These are phyloP conservation scores for Melanogaster broomeanus DNA, from an alignment of 768 basidiomycete genomes.

Conservation along the genomic window DNA sequence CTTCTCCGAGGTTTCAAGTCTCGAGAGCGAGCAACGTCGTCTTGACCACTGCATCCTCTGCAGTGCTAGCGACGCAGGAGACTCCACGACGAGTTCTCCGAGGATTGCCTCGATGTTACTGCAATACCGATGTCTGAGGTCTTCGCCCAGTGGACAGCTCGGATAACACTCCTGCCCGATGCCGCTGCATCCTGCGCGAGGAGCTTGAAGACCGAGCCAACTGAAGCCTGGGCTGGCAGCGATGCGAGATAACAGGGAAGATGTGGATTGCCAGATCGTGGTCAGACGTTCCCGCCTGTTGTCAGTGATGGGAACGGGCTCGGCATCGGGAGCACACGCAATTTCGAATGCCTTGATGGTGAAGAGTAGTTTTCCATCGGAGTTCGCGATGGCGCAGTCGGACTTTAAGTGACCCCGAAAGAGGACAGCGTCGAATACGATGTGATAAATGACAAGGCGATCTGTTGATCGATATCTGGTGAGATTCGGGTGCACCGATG, in stretches of 20 bases:
- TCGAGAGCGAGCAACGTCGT: too few relatives aligned
- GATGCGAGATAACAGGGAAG: slow-evolving; percentile 21
- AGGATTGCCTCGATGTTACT: slow-evolving; percentile 18
- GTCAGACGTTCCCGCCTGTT: slow-evolving; percentile 30
- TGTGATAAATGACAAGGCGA: too few relatives aligned
- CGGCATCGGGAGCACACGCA: slow-evolving; percentile 28
- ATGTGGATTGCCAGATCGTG: slow-evolving; percentile 32
- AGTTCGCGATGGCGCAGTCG: slow-evolving; percentile 29
- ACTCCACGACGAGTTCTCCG: slow-evolving; percentile 13
- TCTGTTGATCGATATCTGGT: too few relatives aligned
- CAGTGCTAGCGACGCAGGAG: slow-evolving; percentile 15
- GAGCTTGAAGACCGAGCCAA: slow-evolving; percentile 17
- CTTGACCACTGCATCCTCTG: slow-evolving; percentile 26
- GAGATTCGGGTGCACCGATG: too few relatives aligned
- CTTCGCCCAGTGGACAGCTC: slow-evolving; percentile 24
- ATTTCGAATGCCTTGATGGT: slow-evolving; percentile 38
- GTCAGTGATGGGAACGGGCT: slow-evolving; percentile 26
- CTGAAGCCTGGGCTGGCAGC: slow-evolving; percentile 1
- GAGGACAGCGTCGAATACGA: slow-evolving; percentile 46
- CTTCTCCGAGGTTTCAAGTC: slow-evolving; percentile 12
- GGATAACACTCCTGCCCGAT: slow-evolving; percentile 22
- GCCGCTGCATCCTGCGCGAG: slow-evolving; percentile 16
- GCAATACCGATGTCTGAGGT: slow-evolving; percentile 17
- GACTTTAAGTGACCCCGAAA: slow-evolving; percentile 35
- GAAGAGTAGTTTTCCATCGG: slow-evolving; percentile 30